Evolutionary conservation across 2,329 filamentous ascomycete genomes (phyloP).

Genomic region (Aspergillus hiratsukae): DNA sequence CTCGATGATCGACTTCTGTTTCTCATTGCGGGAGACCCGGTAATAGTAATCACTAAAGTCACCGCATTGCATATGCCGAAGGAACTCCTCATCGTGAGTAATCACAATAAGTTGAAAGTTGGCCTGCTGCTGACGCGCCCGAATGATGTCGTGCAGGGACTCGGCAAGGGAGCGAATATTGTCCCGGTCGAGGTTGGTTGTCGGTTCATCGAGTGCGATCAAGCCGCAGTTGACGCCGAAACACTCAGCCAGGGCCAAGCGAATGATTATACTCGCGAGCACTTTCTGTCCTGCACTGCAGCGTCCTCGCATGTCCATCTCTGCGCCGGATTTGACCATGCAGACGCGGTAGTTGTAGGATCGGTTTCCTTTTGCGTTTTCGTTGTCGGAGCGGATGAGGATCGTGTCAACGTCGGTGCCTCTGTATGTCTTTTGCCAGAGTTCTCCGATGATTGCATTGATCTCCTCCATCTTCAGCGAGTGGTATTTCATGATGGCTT

Average conservation of each 20-base stretch:
- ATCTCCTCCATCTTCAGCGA: slow-evolving; percentile 97
- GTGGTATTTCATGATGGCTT: slow-evolving; percentile 97
- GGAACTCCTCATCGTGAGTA: slow-evolving; percentile 95
- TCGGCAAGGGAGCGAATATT: slow-evolving; percentile 88
- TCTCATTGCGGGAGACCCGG: slow-evolving; percentile 74
- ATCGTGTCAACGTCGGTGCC: slow-evolving; percentile 97
- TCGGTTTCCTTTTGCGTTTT: slow-evolving; percentile 68
- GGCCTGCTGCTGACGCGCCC: slow-evolving; percentile 71
- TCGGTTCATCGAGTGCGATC: slow-evolving; percentile 95
- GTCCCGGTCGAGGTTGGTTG: slow-evolving; percentile 90
- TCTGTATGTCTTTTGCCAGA: slow-evolving; percentile 97
- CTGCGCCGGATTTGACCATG: slow-evolving; percentile 95
- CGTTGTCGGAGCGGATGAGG: slow-evolving; percentile 86
- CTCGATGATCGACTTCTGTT: slow-evolving; percentile 83
- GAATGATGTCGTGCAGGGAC: slow-evolving; percentile 82
- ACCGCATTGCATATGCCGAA: slow-evolving; percentile 86
- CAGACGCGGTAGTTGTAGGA: slow-evolving; percentile 96
- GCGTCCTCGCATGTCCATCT: slow-evolving; percentile 99
- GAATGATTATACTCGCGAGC: slow-evolving; percentile 94
- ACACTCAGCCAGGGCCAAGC: slow-evolving; percentile 89
- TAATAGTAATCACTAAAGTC: slow-evolving; percentile 94
- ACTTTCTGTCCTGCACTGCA: slow-evolving; percentile 97
- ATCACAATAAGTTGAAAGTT: slow-evolving; percentile 99
- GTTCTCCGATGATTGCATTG: slow-evolving; percentile 86
- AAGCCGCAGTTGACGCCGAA: slow-evolving; percentile 95